Conservation (phyloP, 78 protist genomes). For the Dictyostelium firmibasis region DNA sequence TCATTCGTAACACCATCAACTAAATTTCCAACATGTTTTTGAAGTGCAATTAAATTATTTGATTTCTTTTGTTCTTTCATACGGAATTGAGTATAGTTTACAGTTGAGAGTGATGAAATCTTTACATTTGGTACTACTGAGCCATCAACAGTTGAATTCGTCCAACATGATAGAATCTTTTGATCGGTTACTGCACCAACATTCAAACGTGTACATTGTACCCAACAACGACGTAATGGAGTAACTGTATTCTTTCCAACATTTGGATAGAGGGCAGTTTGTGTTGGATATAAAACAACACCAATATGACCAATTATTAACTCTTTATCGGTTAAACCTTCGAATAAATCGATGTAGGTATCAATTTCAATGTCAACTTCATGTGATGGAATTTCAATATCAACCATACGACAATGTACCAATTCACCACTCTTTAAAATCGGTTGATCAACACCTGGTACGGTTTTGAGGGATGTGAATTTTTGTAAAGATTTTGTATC, state of each 20-base stretch:
- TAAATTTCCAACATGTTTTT: slow-evolving; percentile 45
- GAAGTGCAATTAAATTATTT: not conserved
- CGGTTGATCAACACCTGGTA: slow-evolving; percentile 10
- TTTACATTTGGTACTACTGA: slow-evolving; percentile 18
- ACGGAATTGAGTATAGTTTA: slow-evolving; percentile 35
- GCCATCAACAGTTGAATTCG: not conserved
- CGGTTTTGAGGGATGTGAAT: not conserved
- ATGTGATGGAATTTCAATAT: not conserved
- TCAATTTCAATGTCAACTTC: slow-evolving; percentile 20
- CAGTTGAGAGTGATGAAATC: slow-evolving; percentile 13
- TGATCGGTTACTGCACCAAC: slow-evolving; percentile 53
- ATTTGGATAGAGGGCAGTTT: slow-evolving; percentile 35
- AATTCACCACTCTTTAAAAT: slow-evolving; percentile 43
- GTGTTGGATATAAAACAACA: slow-evolving; percentile 39
- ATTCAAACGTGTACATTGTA: slow-evolving; percentile 34
- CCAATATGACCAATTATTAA: slow-evolving; percentile 50
- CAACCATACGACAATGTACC: slow-evolving; percentile 14
- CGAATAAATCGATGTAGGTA: slow-evolving; percentile 14
- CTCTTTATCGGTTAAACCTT: slow-evolving; percentile 29
- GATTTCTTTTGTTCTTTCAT: slow-evolving; percentile 38
- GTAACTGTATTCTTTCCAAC: not conserved
- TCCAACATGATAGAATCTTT: slow-evolving; percentile 36
- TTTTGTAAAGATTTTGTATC: not conserved
- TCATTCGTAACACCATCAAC: slow-evolving; percentile 52
- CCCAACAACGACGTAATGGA: slow-evolving; percentile 36